Evolutionary conservation across 176 grass and related monocot genomes (phyloP).

Genomic region (Rhipidocladum racemiflorum): DNA sequence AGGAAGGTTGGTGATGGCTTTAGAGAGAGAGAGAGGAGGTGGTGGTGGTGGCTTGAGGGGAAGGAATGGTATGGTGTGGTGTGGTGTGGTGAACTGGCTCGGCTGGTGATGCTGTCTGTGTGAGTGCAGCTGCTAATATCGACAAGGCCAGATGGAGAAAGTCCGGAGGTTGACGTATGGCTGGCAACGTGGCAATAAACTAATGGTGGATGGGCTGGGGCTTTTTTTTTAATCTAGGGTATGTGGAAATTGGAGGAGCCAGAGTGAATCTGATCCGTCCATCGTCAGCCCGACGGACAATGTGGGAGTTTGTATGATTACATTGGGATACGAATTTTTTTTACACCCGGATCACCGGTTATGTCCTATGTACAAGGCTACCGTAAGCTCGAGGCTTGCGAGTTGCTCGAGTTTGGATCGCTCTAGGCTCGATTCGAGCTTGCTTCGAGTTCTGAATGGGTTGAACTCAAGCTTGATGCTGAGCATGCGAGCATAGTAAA

Average conservation of each 20-base stretch:
- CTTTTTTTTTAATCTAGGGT: no score
- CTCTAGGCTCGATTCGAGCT: no score
- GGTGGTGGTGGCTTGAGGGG: constrained; percentile 31
- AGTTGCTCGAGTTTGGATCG: no score
- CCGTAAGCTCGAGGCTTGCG: no score
- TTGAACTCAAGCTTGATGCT: no score
- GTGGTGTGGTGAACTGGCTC: background rate
- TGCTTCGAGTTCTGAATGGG: no score
- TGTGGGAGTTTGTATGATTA: no score
- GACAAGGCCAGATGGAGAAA: constrained; percentile 41
- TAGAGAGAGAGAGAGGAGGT: background rate
- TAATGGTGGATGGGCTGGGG: background rate
- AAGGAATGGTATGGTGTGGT: constrained; percentile 13
- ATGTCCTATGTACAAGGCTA: background rate
- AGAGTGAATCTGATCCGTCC: background rate
- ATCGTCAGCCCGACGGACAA: background rate
- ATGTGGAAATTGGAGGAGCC: background rate
- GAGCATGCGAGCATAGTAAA: no score
- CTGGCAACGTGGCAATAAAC: constrained; percentile 36
- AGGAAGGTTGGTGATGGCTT: constrained; percentile 31
- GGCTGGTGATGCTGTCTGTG: background rate
- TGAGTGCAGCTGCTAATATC: constrained; percentile 42
- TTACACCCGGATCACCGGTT: no score
- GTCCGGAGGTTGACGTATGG: constrained; percentile 10
- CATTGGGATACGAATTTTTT: no score